phyloP scores from a whole-genome alignment of 202 grass and related monocot genomes.

The Alloteropsis angusta region DNA sequence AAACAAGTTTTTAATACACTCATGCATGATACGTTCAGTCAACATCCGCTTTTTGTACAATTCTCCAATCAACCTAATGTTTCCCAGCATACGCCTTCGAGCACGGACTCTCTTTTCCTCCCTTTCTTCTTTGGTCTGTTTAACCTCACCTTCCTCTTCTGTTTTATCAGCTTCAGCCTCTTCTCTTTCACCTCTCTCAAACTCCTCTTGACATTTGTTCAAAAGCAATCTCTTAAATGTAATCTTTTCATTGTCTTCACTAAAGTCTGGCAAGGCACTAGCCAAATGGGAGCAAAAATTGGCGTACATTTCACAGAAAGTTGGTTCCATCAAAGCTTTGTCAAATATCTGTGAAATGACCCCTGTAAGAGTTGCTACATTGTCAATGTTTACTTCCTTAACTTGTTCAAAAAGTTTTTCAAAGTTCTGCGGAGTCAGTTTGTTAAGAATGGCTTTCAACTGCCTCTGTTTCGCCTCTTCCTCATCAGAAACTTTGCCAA shows the following conservation, averaged over 20 bases:
- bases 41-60: constrained; percentile 96
- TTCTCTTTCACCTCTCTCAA: constrained; percentile 91
- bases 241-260: constrained; percentile 74
- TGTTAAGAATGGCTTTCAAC: constrained; percentile 89
- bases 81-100: constrained; percentile 86
- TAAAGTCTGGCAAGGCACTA: constrained; percentile 63
- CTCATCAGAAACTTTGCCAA: constrained; percentile 70
- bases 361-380: constrained; percentile 53
- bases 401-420: constrained; percentile 88
- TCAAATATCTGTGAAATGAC: constrained; percentile 99
- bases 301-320: constrained; percentile 99
- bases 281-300: constrained; percentile 75
- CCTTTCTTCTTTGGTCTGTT: constrained; percentile 65
- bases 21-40: constrained; percentile 96
- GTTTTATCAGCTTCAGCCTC: constrained; percentile 87
- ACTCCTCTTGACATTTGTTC: constrained; percentile 96
- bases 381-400: constrained; percentile 81
- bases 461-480: constrained; percentile 75
- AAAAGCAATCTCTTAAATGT: constrained; percentile 92
- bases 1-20: constrained; percentile 88
- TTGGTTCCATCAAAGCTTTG: constrained; percentile 97
- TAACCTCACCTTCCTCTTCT: constrained; percentile 84
- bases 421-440: constrained; percentile 96
- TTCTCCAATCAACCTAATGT: constrained; percentile 97
- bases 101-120: constrained; percentile 69